A percentile compares a stretch with the other conserved stretches of the same genome.
These are phyloP conservation scores for Pascua sp. DNA, from an alignment of 1,284 basidiomycete species.

Conservation along the genomic window DNA sequence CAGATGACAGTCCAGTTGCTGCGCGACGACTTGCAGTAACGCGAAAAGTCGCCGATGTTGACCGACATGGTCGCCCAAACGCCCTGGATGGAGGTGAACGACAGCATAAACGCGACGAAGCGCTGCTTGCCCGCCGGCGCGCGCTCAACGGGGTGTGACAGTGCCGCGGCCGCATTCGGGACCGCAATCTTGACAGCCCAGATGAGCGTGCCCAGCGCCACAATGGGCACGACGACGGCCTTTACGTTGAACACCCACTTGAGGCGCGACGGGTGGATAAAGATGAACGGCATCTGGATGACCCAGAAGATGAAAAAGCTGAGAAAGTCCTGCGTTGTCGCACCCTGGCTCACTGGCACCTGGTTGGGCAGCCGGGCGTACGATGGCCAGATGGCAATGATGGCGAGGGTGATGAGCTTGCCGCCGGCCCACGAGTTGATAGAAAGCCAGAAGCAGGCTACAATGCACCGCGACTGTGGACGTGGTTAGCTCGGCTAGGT, in stretches of 20 bases:
- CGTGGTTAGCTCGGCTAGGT: background rate
- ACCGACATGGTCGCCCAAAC: conserved; percentile 54
- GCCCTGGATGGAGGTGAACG: conserved; percentile 35
- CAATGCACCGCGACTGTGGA: conserved; percentile 59
- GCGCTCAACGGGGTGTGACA: conserved; percentile 15
- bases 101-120: conserved; percentile 37
- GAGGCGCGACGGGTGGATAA: conserved; percentile 70
- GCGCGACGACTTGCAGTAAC: conserved; percentile 44
- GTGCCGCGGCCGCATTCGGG: background rate
- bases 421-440: conserved; percentile 56
- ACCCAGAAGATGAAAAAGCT: conserved; percentile 76
- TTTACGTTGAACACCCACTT: conserved; percentile 69
- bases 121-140: conserved; percentile 28
- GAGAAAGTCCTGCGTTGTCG: conserved; percentile 59
- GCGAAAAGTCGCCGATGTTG: conserved; percentile 64
- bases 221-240: conserved; percentile 60
- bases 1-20: conserved; percentile 60
- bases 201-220: conserved; percentile 67
- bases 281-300: conserved; percentile 59
- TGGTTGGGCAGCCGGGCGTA: conserved; percentile 62
- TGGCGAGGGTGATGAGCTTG: conserved; percentile 54
- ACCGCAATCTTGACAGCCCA: conserved; percentile 53
- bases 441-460: conserved; percentile 76
- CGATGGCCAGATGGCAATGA: conserved; percentile 74
- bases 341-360: conserved; percentile 59